phyloP scores from a whole-genome alignment of 805 yeast genomes.

The Saccharomyces eubayanus region DNA sequence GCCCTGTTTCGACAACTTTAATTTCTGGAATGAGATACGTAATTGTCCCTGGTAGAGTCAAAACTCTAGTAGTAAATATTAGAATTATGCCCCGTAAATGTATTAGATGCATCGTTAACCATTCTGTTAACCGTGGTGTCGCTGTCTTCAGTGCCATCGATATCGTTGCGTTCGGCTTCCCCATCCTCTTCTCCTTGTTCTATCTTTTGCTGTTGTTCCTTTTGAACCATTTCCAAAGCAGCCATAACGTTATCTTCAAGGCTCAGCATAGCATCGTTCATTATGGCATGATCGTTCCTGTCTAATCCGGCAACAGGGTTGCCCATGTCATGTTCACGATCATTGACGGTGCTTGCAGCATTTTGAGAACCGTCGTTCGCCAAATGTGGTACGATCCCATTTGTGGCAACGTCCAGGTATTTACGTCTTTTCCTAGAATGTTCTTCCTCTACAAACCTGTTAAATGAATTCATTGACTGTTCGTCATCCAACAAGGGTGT shows the following conservation, averaged over 20 bases:
- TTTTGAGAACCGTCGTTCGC: neutral
- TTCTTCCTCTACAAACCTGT: slow-evolving; percentile 20
- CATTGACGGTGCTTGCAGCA: neutral
- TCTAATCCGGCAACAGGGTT: slow-evolving; percentile 9
- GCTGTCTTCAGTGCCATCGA: neutral
- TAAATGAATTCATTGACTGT: slow-evolving; percentile 22
- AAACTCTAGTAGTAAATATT: neutral
- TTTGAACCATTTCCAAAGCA: slow-evolving; percentile 20
- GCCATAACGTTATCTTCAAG: slow-evolving; percentile 27
- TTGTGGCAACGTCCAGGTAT: slow-evolving; percentile 14
- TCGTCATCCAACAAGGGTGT: slow-evolving; percentile 3
- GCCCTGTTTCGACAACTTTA: neutral
- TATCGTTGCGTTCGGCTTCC: neutral
- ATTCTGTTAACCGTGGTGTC: neutral
- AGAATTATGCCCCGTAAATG: neutral
- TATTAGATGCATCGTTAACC: neutral
- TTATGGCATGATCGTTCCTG: slow-evolving; percentile 7
- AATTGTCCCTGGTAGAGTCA: neutral
- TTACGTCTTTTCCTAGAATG: slow-evolving; percentile 13
- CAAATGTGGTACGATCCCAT: neutral
- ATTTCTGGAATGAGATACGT: neutral
- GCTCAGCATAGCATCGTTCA: slow-evolving; percentile 21
- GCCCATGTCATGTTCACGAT: neutral
- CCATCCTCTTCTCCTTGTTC: neutral
- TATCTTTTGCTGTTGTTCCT: slow-evolving; percentile 9